A percentile compares a stretch with the other conserved stretches of the same genome.
Conservation (phyloP, 495 filamentous ascomycete species). For the Aspergillus biplanus region DNA sequence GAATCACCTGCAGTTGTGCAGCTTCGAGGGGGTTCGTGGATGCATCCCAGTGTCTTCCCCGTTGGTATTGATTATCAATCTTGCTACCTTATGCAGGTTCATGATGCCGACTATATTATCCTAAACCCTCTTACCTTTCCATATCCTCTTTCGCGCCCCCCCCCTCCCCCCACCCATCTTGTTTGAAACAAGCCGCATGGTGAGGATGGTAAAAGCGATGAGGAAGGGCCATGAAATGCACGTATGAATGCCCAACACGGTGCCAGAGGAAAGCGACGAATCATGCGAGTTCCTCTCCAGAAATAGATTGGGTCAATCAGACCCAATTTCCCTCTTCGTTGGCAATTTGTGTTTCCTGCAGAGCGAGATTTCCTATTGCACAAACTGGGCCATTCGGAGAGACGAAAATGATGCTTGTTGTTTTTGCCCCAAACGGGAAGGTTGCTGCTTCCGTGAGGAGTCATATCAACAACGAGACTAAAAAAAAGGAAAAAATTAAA, state of each 20-base stretch:
- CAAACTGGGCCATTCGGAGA: slow-evolving; percentile 5
- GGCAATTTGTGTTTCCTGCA: slow-evolving; percentile 28
- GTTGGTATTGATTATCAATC: slow-evolving; percentile 22
- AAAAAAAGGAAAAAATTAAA: slow-evolving; percentile 9
- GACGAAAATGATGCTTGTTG: neutral
- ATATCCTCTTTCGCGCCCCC: too few species aligned
- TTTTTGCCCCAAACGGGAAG: neutral
- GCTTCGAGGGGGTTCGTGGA: slow-evolving; percentile 19
- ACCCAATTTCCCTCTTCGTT: slow-evolving; percentile 26
- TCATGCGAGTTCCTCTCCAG: slow-evolving; percentile 22
- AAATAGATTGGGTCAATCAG: slow-evolving; percentile 20
- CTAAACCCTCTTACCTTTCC: slow-evolving; percentile 4
- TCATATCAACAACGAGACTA: slow-evolving; percentile 8
- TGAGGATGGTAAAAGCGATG: slow-evolving; percentile 8
- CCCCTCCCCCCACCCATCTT: slow-evolving; percentile 14
- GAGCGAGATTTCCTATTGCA: slow-evolving; percentile 15
- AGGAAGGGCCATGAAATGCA: slow-evolving; percentile 25
- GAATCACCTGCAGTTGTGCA: slow-evolving; percentile 24
- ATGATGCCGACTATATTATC: slow-evolving; percentile 3
- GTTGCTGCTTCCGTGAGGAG: slow-evolving; percentile 18
- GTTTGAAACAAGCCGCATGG: slow-evolving; percentile 19
- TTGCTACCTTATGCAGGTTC: slow-evolving; percentile 22
- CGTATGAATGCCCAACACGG: slow-evolving; percentile 43
- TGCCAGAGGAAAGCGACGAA: slow-evolving; percentile 37
- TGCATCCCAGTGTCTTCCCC: slow-evolving; percentile 15